Evolutionary conservation across 345 rosid species (phyloP).

Genomic region (Clarkia xantiana): DNA sequence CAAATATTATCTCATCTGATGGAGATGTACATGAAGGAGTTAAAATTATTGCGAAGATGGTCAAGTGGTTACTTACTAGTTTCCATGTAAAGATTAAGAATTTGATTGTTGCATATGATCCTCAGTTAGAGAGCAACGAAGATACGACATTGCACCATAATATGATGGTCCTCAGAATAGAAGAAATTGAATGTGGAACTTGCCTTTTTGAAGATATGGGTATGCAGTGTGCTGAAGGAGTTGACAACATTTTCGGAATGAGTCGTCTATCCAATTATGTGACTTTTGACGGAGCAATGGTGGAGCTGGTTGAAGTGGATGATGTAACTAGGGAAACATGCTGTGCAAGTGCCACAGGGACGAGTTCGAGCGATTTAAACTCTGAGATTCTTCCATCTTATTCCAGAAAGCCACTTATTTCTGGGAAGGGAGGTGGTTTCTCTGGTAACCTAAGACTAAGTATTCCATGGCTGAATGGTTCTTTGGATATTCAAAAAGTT

Average conservation of each 20-base stretch:
- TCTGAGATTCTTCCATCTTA: constrained; percentile 13
- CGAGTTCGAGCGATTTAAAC: constrained; percentile 13
- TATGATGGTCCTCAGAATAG: constrained; percentile 53
- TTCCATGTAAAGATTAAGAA: constrained; percentile 60
- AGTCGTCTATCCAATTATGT: constrained; percentile 58
- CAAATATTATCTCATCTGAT: constrained; percentile 22
- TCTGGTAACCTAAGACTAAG: constrained; percentile 72
- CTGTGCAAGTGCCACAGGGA: constrained; percentile 9
- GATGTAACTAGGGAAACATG: constrained; percentile 20
- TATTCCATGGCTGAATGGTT: constrained; percentile 94
- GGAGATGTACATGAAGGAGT: constrained; percentile 91
- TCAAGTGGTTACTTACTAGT: constrained; percentile 77
- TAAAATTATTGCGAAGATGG: constrained; percentile 88
- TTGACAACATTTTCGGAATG: constrained; percentile 52
- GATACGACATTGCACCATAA: constrained; percentile 18
- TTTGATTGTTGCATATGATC: constrained; percentile 72
- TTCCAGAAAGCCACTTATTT: constrained; percentile 36
- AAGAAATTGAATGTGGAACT: constrained; percentile 63
- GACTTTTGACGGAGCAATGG: constrained; percentile 58
- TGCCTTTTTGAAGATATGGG: constrained; percentile 44
- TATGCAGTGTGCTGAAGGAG: constrained; percentile 16
- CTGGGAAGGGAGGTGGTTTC: constrained; percentile 56
- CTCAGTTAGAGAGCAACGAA: constrained; percentile 22
- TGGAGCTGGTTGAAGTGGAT: constrained; percentile 61
- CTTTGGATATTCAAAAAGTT: constrained; percentile 73